These are phyloP conservation scores for Coniochaeta ligniaria DNA, from an alignment of 2,329 filamentous ascomycete genomes.

Conservation along the genomic window DNA sequence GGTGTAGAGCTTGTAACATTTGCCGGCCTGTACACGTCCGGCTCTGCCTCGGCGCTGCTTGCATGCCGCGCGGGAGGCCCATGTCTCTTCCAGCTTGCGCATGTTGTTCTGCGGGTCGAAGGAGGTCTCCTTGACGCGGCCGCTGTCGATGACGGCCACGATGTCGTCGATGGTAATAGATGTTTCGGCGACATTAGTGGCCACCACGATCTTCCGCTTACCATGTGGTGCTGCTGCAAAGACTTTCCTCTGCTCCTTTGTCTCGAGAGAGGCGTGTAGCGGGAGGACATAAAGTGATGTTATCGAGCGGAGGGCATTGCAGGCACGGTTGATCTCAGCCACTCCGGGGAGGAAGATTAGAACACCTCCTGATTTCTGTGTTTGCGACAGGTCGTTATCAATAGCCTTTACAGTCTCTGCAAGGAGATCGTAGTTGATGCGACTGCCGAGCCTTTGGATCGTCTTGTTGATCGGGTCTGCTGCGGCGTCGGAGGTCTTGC, in stretches of 20 bases:
- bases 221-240: conserved; percentile 70
- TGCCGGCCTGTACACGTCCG: conserved; percentile 82
- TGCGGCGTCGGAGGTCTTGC: conserved; percentile 29
- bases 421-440: conserved; percentile 89
- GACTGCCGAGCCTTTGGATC: conserved; percentile 67
- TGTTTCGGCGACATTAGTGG: conserved; percentile 95
- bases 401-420: conserved; percentile 74
- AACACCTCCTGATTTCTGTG: conserved; percentile 71
- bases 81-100: conserved; percentile 88
- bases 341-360: conserved; percentile 93
- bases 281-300: conserved; percentile 68
- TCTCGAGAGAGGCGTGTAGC: conserved; percentile 85
- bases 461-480: conserved; percentile 55
- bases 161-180: conserved; percentile 99
- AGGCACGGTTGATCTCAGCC: conserved; percentile 79
- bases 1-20: conserved; percentile 94
- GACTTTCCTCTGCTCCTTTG: conserved; percentile 79
- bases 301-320: conserved; percentile 58
- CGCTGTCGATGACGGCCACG: conserved; percentile 90
- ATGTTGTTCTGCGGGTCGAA: conserved; percentile 91
- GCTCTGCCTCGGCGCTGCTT: conserved; percentile 92
- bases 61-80: conserved; percentile 88
- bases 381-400: conserved; percentile 62
- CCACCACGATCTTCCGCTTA: conserved; percentile 85
- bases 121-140: conserved; percentile 92